Evolutionary conservation across 768 basidiomycete species (phyloP).

Genomic region (Panaeolus cyanescens): DNA sequence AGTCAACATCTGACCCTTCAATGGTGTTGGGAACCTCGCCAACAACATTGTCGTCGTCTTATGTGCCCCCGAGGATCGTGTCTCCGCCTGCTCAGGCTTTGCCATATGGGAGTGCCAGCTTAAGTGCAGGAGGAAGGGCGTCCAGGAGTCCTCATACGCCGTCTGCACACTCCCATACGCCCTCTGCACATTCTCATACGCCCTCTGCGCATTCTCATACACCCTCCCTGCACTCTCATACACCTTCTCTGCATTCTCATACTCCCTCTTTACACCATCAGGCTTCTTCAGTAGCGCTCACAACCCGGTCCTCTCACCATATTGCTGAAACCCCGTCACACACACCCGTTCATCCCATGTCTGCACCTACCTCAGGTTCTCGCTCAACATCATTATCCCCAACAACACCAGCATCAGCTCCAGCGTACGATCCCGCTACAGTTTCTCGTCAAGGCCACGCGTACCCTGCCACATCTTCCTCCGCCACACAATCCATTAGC

Average conservation of each 20-base stretch:
- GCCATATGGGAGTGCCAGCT: no score
- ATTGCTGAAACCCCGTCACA: no score
- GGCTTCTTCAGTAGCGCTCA: no score
- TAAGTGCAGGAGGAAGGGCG: no score
- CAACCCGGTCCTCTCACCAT: no score
- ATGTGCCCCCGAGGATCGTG: neutral
- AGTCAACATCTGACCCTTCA: no score
- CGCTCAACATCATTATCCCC: neutral
- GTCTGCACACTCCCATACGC: neutral
- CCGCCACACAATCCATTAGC: neutral
- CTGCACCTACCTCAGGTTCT: no score
- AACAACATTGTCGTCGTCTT: neutral
- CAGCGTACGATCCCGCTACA: neutral
- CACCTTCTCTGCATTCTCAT: neutral
- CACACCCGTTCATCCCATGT: no score
- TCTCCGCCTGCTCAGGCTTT: no score
- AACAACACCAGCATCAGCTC: neutral
- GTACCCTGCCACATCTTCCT: neutral
- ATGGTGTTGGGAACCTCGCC: no score
- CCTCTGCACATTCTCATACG: neutral
- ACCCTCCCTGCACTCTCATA: neutral
- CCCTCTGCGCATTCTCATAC: neutral
- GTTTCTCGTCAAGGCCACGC: neutral
- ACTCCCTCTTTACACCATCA: neutral
- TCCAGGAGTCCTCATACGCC: neutral